phyloP scores from a whole-genome alignment of 2,329 filamentous ascomycete genomes.

The Colletotrichum abscissum region DNA sequence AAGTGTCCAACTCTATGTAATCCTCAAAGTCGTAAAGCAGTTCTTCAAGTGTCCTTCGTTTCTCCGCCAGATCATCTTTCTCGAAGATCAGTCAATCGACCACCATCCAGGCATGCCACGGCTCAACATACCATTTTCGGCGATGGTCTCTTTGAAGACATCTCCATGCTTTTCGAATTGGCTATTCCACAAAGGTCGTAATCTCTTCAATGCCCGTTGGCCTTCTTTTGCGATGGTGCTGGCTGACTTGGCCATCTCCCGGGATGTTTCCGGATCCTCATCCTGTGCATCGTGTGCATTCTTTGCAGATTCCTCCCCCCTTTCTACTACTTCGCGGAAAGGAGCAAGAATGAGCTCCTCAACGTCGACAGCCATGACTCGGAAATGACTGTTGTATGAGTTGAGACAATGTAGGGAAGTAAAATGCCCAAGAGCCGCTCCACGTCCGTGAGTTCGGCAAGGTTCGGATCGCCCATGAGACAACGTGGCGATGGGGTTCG shows the following conservation, averaged over 20 bases:
- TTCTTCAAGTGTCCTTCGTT: constrained; percentile 48
- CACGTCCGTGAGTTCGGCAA: neutral
- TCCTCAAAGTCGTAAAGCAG: constrained; percentile 58
- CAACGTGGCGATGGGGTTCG: constrained; percentile 7
- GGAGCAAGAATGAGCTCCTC: constrained; percentile 40
- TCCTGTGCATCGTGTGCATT: constrained; percentile 45
- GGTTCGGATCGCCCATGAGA: constrained; percentile 10
- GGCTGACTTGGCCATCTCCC: constrained; percentile 47
- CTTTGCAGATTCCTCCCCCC: constrained; percentile 48
- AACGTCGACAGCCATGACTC: constrained; percentile 29
- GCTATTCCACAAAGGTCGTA: constrained; percentile 51
- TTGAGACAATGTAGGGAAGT: constrained; percentile 1
- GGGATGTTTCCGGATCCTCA: constrained; percentile 39
- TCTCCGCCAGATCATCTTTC: constrained; percentile 44
- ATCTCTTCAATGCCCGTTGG: constrained; percentile 48
- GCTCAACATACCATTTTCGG: constrained; percentile 46
- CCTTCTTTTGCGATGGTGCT: constrained; percentile 49
- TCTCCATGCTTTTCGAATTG: constrained; percentile 50
- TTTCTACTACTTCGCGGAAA: constrained; percentile 52
- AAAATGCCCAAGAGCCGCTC: neutral
- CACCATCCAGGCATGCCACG: neutral
- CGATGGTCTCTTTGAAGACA: constrained; percentile 48
- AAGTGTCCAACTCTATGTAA: constrained; percentile 50
- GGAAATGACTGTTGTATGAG: neutral
- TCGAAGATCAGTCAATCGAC: neutral